phyloP scores from a whole-genome alignment of 2,329 filamentous ascomycete genomes.

The Talaromyces sp. region DNA sequence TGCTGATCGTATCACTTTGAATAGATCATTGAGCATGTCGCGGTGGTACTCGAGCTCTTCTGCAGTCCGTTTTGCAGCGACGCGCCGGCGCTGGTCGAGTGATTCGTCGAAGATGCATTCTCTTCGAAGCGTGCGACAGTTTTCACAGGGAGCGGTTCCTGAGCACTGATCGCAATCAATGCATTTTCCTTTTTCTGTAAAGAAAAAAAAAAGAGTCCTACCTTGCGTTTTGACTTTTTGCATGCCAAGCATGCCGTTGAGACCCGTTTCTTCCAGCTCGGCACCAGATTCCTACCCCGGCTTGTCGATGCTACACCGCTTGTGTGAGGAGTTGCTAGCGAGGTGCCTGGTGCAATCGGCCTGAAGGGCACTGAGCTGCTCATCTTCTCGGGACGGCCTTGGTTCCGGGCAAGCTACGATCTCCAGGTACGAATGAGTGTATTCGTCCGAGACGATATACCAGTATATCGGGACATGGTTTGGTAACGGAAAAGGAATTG shows the following conservation, averaged over 20 bases:
- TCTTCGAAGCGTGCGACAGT: slow-evolving; percentile 30
- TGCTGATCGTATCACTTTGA: slow-evolving; percentile 28
- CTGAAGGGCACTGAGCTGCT: slow-evolving; percentile 15
- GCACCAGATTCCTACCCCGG: slow-evolving; percentile 6
- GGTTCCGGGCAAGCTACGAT: background rate
- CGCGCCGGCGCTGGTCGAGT: slow-evolving; percentile 46
- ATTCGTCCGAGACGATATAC: background rate
- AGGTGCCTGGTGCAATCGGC: slow-evolving; percentile 20
- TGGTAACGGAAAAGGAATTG: no score
- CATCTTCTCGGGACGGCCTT: background rate
- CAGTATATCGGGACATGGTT: background rate
- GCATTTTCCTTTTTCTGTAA: background rate
- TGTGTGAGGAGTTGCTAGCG: slow-evolving; percentile 11
- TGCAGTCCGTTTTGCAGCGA: slow-evolving; percentile 34
- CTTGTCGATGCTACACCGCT: slow-evolving; percentile 7
- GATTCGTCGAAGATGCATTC: slow-evolving; percentile 55
- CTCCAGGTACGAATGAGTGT: background rate
- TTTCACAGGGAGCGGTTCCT: slow-evolving; percentile 32
- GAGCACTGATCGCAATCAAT: slow-evolving; percentile 25
- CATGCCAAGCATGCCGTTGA: slow-evolving; percentile 36
- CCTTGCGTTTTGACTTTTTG: slow-evolving; percentile 38
- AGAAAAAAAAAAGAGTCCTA: slow-evolving; percentile 3
- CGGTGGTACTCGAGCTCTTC: slow-evolving; percentile 36
- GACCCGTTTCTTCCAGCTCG: slow-evolving; percentile 30
- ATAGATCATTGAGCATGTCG: slow-evolving; percentile 32